Evolutionary conservation across 805 yeast genomes (phyloP).

Genomic region (Peterozyma xylosa): DNA sequence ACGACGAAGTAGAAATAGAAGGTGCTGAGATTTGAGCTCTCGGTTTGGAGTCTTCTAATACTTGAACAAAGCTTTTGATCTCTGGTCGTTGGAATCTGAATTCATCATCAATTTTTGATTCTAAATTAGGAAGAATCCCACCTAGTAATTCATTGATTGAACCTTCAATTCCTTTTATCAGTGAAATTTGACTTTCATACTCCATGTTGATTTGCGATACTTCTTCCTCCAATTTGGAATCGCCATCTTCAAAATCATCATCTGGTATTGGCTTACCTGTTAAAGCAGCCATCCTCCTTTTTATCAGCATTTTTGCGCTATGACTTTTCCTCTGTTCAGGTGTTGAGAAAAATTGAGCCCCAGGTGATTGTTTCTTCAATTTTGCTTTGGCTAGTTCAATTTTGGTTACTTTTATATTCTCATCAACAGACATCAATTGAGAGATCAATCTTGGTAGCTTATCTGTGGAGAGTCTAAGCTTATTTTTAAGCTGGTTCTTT

Average conservation of each 20-base stretch:
- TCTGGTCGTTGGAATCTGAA: constrained; percentile 60
- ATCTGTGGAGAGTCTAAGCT: constrained; percentile 58
- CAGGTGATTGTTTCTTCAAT: constrained; percentile 58
- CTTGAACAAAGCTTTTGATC: constrained; percentile 55
- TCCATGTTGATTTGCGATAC: constrained; percentile 44
- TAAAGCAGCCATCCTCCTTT: constrained; percentile 86
- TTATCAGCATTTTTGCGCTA: constrained; percentile 55
- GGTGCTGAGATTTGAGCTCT: constrained; percentile 4
- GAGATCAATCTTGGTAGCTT: constrained; percentile 66
- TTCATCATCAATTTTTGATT: constrained; percentile 71
- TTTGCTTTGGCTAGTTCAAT: constrained; percentile 53
- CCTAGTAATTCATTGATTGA: constrained; percentile 55
- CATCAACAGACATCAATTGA: constrained; percentile 56
- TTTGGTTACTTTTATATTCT: constrained; percentile 59
- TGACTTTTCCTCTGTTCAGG: constrained; percentile 79
- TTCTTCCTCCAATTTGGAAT: constrained; percentile 44
- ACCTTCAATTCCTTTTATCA: constrained; percentile 63
- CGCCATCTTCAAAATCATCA: constrained; percentile 45
- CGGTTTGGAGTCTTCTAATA: constrained; percentile 32
- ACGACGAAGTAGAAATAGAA: background rate
- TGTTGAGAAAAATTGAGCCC: constrained; percentile 76
- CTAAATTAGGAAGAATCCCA: constrained; percentile 26
- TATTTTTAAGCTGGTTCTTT: constrained; percentile 43
- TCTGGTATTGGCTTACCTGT: constrained; percentile 63
- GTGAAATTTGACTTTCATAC: constrained; percentile 45